Conservation (phyloP, 2,329 filamentous ascomycete species). For the Verticillium longisporum region DNA sequence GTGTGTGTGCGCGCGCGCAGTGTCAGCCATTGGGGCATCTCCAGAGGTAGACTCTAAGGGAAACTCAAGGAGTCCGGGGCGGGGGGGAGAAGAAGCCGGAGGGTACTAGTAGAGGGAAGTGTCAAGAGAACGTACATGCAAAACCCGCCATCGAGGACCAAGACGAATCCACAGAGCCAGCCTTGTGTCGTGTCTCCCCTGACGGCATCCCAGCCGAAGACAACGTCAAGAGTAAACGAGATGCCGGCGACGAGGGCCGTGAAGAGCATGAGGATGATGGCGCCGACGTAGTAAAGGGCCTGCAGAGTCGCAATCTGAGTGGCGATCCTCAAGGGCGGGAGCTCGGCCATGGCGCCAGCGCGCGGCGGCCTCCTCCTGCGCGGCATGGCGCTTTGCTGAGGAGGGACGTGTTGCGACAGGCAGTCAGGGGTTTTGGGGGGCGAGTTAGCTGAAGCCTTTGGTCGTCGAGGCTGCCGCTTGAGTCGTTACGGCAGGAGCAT, state of each 20-base stretch:
- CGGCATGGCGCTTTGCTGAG: slow-evolving; percentile 33
- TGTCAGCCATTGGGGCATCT: neutral
- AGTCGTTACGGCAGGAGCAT: neutral
- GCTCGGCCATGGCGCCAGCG: slow-evolving; percentile 52
- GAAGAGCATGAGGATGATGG: slow-evolving; percentile 49
- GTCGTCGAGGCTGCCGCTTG: neutral
- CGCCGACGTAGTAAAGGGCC: slow-evolving; percentile 45
- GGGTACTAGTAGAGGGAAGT: neutral
- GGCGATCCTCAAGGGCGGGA: slow-evolving; percentile 54
- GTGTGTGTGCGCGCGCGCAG: slow-evolving; percentile 26
- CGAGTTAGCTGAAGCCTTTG: neutral
- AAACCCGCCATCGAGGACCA: slow-evolving; percentile 48
- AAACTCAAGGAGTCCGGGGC: neutral
- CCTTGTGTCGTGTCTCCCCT: slow-evolving; percentile 56
- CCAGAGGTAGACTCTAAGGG: too few species aligned
- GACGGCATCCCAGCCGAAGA: slow-evolving; percentile 52
- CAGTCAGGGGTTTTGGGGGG: neutral
- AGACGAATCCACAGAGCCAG: slow-evolving; percentile 52
- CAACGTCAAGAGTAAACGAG: slow-evolving; percentile 43
- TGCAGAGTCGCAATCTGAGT: slow-evolving; percentile 53
- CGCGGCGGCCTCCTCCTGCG: slow-evolving; percentile 51
- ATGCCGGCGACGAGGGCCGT: slow-evolving; percentile 51
- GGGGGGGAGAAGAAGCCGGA: neutral
- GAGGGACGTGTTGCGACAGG: neutral
- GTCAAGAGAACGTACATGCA: slow-evolving; percentile 31